Evolutionary conservation across 345 rosid genomes (phyloP), one percentile per base, ranked within the genome.

Genomic region (Euclidium syriacum): DNA sequence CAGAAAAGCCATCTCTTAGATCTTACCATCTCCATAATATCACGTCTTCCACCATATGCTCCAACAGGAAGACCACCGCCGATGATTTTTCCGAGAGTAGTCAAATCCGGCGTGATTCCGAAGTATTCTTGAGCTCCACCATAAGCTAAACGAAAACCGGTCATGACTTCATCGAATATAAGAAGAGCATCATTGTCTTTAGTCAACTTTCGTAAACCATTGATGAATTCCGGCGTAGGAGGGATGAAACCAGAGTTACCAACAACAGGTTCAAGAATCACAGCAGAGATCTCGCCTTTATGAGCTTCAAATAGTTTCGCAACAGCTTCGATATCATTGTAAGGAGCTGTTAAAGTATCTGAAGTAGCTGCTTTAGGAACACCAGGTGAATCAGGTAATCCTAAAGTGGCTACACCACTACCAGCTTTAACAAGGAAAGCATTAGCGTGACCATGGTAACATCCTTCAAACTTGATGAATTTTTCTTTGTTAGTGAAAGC

Each of bases 401-500:
- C 97, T 4, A 90, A 73, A 39, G 99, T 90, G 38, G 96, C 99
- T 58, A 87, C 97, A 54, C 99, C 99, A 56, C 97, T 92, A 18
- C 99, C 99, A 6, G 99, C 97, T 75, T 90, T 87, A 52, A 94
- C 96, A 52, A 94, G 95, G 54, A 77, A 94, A 8, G 97, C 90
- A 74, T 87, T 95, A 3, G 99, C 99, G 64, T 87, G 99, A 44
- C 97, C 99, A 44, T 94, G 99, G 58, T 87, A 90, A 77, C 99
- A 90, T 19, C 99, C 99, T 78, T 94, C 92, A 3, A 94, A 94
- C 77, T 94, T 87, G 68, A 94, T 79, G 26, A 94, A 70, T 57
- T 87, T 90, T 23, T 78, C 80, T 25, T 78, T 74, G 29, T 84
- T 78, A 11, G 97, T 90, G 52, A 61, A 87, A n/a, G 97, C 95